A percentile compares a stretch with the other conserved stretches of the same genome.
phyloP scores from a whole-genome alignment of 2,329 filamentous ascomycete genomes.

The Pseudogymnoascus sp. region DNA sequence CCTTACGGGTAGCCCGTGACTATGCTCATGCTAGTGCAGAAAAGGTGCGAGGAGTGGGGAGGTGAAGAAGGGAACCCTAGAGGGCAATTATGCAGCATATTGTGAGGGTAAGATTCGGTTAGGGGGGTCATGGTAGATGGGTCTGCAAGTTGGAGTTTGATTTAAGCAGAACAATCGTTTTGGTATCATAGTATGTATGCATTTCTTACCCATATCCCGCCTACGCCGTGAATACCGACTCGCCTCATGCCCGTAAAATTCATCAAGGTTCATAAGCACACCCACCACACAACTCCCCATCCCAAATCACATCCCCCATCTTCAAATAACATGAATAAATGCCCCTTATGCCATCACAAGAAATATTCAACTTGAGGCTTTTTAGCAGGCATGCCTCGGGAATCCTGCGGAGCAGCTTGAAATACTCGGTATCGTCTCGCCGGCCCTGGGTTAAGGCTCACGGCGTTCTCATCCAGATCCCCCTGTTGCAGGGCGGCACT shows the following conservation, averaged over 20 bases:
- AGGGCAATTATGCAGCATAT: neutral
- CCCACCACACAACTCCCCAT: neutral
- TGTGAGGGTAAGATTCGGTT: neutral
- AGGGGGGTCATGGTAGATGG: neutral
- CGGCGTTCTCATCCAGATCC: conserved; percentile 44
- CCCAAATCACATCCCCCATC: neutral
- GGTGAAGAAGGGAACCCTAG: neutral
- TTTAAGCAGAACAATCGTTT: conserved; percentile 4
- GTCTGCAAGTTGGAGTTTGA: neutral
- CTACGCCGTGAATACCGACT: neutral
- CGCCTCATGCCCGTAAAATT: conserved; percentile 1
- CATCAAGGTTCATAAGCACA: conserved; percentile 6
- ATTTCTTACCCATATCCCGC: conserved; percentile 6
- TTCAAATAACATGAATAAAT: neutral
- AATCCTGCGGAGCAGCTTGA: conserved; percentile 92
- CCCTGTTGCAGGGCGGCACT: conserved; percentile 38
- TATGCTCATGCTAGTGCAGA: neutral
- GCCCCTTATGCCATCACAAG: conserved; percentile 39
- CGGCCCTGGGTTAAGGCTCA: conserved; percentile 57
- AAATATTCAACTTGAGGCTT: conserved; percentile 98
- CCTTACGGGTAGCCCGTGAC: neutral
- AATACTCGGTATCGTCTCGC: conserved; percentile 91
- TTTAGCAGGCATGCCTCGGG: conserved; percentile 95
- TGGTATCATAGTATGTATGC: conserved; percentile 9
- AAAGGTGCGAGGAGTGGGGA: too few species aligned